phyloP scores from a whole-genome alignment of 108 stramenopile species.

The Skeletonema potamos region DNA sequence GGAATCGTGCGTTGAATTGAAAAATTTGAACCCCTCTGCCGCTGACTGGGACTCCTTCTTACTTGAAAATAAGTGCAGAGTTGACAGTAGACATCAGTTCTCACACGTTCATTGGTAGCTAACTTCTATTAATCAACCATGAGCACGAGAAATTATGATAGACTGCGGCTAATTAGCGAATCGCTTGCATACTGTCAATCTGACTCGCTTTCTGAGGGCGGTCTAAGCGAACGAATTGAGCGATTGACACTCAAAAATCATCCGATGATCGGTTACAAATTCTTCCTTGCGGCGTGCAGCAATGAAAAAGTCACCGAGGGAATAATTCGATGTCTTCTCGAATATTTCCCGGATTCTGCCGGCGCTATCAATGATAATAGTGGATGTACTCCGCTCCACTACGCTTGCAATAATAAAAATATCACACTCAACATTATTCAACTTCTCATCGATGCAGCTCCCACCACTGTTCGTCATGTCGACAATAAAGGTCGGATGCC shows the following conservation, averaged over 20 bases:
- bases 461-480: background rate
- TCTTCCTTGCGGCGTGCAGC: background rate
- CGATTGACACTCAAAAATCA: background rate
- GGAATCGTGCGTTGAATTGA: too few species aligned
- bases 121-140: too few species aligned
- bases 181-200: background rate
- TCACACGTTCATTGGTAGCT: too few species aligned
- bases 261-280: background rate
- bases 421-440: background rate
- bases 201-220: background rate
- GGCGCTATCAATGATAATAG: background rate
- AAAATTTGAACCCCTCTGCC: too few species aligned
- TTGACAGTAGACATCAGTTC: too few species aligned
- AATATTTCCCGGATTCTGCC: background rate
- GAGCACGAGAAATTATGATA: too few species aligned
- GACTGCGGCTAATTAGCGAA: background rate
- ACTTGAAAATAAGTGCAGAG: too few species aligned
- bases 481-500: background rate
- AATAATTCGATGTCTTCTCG: slow-evolving; percentile 6
- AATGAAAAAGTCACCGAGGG: background rate
- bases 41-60: too few species aligned
- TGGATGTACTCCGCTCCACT: background rate
- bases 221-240: background rate
- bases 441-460: slow-evolving; percentile 4
- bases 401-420: background rate